These are phyloP conservation scores for Prototheca stagnorum DNA, from an alignment of 163 green algal species.

Conservation along the genomic window DNA sequence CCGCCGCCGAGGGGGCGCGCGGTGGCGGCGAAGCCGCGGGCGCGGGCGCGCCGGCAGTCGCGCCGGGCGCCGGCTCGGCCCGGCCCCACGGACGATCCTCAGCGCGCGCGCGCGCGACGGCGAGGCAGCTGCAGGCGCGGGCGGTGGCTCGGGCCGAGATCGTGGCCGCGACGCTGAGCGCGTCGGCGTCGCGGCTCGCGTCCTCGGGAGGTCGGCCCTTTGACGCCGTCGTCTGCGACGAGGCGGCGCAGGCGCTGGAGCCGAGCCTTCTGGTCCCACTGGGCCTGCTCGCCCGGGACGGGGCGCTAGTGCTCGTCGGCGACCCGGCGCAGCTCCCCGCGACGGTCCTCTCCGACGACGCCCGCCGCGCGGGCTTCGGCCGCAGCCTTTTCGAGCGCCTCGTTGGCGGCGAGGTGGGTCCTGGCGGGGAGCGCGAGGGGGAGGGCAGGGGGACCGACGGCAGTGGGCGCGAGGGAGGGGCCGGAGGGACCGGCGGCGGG, in stretches of 20 bases:
- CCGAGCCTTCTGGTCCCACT: slow-evolving; percentile 63
- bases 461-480: no score
- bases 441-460: no score
- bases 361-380: slow-evolving; percentile 23
- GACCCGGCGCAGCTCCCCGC: slow-evolving; percentile 73
- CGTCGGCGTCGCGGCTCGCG: neutral
- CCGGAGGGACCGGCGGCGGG: no score
- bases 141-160: slow-evolving; percentile 47
- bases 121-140: slow-evolving; percentile 27
- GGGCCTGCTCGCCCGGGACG: slow-evolving; percentile 37
- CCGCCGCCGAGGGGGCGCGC: neutral
- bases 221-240: slow-evolving; percentile 74
- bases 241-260: slow-evolving; percentile 58
- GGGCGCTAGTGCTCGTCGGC: slow-evolving; percentile 51
- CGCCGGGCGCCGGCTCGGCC: no score
- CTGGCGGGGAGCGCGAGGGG: no score
- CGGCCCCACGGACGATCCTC: no score
- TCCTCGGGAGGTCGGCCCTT: slow-evolving; percentile 42
- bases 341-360: slow-evolving; percentile 54
- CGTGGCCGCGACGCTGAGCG: slow-evolving; percentile 52
- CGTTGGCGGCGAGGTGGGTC: no score
- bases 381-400: slow-evolving; percentile 66
- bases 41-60: neutral
- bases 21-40: neutral
- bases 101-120: no score